phyloP scores from a whole-genome alignment of 306 rosid genomes.

The Neltuma alba region DNA sequence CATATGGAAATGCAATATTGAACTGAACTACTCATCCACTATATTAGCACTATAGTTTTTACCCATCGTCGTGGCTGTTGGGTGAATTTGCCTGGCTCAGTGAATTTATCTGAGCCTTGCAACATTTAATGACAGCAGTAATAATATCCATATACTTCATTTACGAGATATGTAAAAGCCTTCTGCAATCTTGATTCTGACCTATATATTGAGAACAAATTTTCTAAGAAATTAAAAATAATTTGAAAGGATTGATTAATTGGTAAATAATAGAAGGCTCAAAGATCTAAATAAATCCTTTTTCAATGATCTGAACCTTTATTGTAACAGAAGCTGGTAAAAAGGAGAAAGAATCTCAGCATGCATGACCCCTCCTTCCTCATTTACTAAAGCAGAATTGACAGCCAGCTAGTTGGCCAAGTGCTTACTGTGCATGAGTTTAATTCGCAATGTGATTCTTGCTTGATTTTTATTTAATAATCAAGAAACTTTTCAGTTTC shows the following conservation, averaged over 20 bases:
- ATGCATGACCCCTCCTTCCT: too few species aligned
- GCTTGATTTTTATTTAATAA: too few species aligned
- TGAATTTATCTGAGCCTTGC: background rate
- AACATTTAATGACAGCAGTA: background rate
- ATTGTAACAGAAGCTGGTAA: conserved; percentile 9
- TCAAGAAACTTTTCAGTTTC: background rate
- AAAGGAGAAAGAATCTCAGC: conserved; percentile 3
- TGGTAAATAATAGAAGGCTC: background rate
- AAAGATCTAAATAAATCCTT: background rate
- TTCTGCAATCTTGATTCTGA: too few species aligned
- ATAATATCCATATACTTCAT: background rate
- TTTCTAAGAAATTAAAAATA: too few species aligned
- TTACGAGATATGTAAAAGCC: background rate
- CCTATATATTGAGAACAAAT: too few species aligned
- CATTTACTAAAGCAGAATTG: background rate
- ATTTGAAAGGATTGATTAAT: too few species aligned
- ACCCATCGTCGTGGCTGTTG: too few species aligned
- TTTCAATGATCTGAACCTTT: conserved; percentile 29
- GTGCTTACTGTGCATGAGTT: background rate
- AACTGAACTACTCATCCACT: too few species aligned
- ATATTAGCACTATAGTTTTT: too few species aligned
- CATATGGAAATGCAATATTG: too few species aligned
- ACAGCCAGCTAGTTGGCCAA: conserved; percentile 14
- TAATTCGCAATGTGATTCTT: background rate
- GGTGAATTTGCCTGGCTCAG: background rate